phyloP scores from a whole-genome alignment of 768 basidiomycete genomes.

The Favolaschia claudopus region DNA sequence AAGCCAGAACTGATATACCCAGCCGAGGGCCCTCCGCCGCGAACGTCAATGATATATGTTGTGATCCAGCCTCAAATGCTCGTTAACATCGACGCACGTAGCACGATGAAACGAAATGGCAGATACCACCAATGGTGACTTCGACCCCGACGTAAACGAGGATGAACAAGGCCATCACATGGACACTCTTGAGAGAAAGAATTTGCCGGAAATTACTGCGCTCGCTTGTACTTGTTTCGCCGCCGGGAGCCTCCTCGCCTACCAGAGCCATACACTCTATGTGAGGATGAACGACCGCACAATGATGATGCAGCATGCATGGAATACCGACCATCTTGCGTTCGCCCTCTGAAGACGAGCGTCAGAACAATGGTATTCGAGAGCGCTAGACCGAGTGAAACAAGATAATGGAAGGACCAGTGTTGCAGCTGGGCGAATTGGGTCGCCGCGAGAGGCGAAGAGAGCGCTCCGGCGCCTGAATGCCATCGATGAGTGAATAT shows the following conservation, averaged over 20 bases:
- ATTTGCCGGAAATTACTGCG: too few relatives aligned
- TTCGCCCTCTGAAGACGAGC: conserved; percentile 57
- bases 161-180: conserved; percentile 49
- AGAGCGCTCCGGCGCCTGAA: conserved; percentile 53
- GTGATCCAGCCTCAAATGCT: conserved; percentile 56
- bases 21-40: conserved; percentile 50
- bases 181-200: conserved; percentile 42
- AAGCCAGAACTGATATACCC: conserved; percentile 54
- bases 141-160: conserved; percentile 54
- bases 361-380: conserved; percentile 51
- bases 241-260: conserved; percentile 45
- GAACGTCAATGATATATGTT: conserved; percentile 46
- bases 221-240: conserved; percentile 35
- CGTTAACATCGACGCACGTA: neutral
- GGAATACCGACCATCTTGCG: conserved; percentile 53
- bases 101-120: neutral
- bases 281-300: neutral
- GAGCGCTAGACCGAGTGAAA: conserved; percentile 57
- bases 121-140: conserved; percentile 30
- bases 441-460: conserved; percentile 65
- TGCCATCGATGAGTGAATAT: neutral
- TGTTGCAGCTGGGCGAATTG: conserved; percentile 56
- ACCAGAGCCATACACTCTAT: conserved; percentile 52
- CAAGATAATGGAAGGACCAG: conserved; percentile 68
- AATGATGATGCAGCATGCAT: neutral